Conservation (phyloP, 2,329 filamentous ascomycete genomes). For the Aureobasidium sp. region DNA sequence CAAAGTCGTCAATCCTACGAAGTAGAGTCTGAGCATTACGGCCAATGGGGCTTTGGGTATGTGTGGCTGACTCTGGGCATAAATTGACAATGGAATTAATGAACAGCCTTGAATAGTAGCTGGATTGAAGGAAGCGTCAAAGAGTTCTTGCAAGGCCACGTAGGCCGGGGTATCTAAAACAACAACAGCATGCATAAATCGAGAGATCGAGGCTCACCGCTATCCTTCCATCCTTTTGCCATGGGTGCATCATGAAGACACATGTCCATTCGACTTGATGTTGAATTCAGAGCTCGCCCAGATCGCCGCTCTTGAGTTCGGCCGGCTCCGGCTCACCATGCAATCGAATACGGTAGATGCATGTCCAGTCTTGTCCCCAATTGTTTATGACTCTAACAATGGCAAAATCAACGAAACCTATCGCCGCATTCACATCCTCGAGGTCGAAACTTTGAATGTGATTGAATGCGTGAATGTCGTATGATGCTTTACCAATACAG, state of each 20-base stretch:
- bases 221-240: neutral
- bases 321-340: conserved; percentile 29
- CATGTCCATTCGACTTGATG: neutral
- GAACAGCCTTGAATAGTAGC: neutral
- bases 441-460: conserved; percentile 37
- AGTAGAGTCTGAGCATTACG: neutral
- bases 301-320: neutral
- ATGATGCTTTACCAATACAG: conserved; percentile 35
- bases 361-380: conserved; percentile 39
- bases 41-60: neutral
- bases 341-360: conserved; percentile 40
- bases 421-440: conserved; percentile 22
- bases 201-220: neutral
- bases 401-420: conserved; percentile 28
- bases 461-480: conserved; percentile 35
- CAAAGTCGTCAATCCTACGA: neutral
- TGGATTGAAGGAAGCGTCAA: neutral
- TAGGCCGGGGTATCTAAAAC: conserved; percentile 3
- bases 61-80: neutral
- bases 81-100: neutral
- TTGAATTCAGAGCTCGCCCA: neutral
- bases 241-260: neutral
- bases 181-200: neutral
- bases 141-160: neutral
- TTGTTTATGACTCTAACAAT: conserved; percentile 37